Evolutionary conservation across 345 rosid genomes (phyloP), one percentile per base, ranked within the genome.

Genomic region (Pistacia vera): DNA sequence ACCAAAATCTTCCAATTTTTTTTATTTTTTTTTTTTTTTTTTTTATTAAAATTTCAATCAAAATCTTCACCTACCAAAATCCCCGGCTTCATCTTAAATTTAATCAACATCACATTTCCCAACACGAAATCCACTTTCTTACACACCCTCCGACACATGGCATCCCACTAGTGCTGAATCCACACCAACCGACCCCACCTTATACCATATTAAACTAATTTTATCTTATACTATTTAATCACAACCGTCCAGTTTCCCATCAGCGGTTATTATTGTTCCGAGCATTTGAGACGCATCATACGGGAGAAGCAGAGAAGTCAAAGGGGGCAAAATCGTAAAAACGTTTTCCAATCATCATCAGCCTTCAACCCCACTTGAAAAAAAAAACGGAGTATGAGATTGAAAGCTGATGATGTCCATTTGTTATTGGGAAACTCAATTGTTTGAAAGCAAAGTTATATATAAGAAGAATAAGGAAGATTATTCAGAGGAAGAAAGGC

Each of bases 281-380:
- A 22, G 56, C 41, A 41, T 16, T 38, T 16, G 44, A 5, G 59
- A 20, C 66, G 46, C n/a, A 41, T 0, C 4, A 17, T 64, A 25
- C 63, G 11, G 33, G 2, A 2, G 11, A 52, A 22, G 25, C 25
- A 22, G 25, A 22, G 25, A 22, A 22, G 25, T 22, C 25, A 22
- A 22, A 22, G 25, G 55, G 69, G 77, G 52, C 22, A 67, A 41
- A 68, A 68, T 48, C 8, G 78, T 67, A 75, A 58, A 67, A 16
- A 3, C 1, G 17, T 3, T 2, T 13, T 52, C 0, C 6, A 66
- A 17, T 0, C 6, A 22, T 22, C 25, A 22, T 22, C 25, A 22
- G 57, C 55, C 13, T 38, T 38, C 44, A 38, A 38, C 18, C 56
- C 56, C 14, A 52, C 56, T 52, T 52, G 2, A 52, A 52, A 52